Base-by-base conservation (phyloP, 192 early-diverging fungal species). In the Gaertneriomyces semiglobifer region DNA sequence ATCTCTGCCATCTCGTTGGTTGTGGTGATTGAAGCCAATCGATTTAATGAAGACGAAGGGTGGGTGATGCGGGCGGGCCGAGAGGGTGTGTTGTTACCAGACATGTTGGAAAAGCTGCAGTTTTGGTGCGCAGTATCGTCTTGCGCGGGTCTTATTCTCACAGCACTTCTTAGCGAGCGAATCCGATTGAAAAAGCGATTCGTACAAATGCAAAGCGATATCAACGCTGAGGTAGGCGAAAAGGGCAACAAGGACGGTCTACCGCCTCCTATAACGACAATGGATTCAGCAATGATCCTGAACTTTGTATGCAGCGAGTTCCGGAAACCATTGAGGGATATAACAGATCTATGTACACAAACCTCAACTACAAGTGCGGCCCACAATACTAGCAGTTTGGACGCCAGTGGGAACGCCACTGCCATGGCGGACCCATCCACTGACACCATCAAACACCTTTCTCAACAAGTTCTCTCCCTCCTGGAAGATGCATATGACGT, bases 281-380 rank as follows among this genome's bases (percentile, higher is more conserved):
- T 57, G 55, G 60, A 61, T 14, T 66, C 54, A 8, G 47, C 42
- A 33, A 41, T 44, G 25, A n/a, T 66, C 18, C 55, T 66, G 16
- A 45, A 19, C 18, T 66, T 59, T 58, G 53, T 66, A 16, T 66
- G 65, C 55, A 58, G 57, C 5, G 54, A 66, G 18, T 40, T 66
- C n/a, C 18, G 5, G 33, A 56, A 9, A 8, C 65, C 65, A 16
- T 39, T 66, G 44, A 10, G 41, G 6, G 56, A 66, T 16, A 47
- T 66, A 20, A 12, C 38, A 14, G 12, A 33, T 16, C 12, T 19
- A 6, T 33, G 25, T 33, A 1, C 25, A 1, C 25, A 33, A 33
- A 33, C 1, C 2, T 33, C 25, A 33, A 33, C 25, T 0, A 33
- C 25, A 33, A 33, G 25, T 33, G 25, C 25, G 25, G 25, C 25